A percentile compares a stretch with the other conserved stretches of the same genome.
Conservation (phyloP, 495 filamentous ascomycete genomes). For the Zalerion maritima region DNA sequence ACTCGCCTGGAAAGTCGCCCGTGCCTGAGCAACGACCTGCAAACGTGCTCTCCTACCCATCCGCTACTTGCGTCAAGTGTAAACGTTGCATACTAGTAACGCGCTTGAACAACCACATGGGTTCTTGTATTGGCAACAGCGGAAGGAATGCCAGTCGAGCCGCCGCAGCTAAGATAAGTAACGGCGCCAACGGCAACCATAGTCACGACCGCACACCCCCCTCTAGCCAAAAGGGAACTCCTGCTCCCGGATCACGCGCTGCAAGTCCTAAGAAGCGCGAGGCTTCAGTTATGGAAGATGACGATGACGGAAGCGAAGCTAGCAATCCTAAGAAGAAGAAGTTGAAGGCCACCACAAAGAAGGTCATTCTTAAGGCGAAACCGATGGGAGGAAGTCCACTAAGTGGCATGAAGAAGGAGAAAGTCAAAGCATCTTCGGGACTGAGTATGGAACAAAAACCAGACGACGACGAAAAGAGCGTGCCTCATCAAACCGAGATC, state of each 20-base stretch:
- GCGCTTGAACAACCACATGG: conserved; percentile 59
- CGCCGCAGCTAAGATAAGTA: conserved; percentile 39
- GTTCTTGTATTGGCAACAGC: conserved; percentile 63
- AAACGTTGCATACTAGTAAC: conserved; percentile 39
- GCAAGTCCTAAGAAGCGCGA: conserved; percentile 37
- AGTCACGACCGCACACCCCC: conserved; percentile 39
- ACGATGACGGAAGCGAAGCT: conserved; percentile 33
- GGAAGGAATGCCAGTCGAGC: conserved; percentile 52
- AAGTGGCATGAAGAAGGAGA: conserved; percentile 27
- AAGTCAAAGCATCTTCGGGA: conserved; percentile 25
- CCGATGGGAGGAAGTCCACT: conserved; percentile 1
- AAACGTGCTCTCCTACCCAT: conserved; percentile 49
- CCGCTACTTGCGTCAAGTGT: conserved; percentile 38
- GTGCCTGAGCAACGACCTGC: conserved; percentile 34
- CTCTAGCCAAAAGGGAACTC: conserved; percentile 45
- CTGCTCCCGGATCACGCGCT: conserved; percentile 31
- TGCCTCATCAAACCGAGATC: conserved; percentile 26
- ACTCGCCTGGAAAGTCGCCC: conserved; percentile 29
- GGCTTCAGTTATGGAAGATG: conserved; percentile 32
- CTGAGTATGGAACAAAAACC: conserved; percentile 26
- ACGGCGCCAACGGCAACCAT: conserved; percentile 30
- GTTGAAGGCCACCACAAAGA: conserved; percentile 29
- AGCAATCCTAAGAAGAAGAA: conserved; percentile 37
- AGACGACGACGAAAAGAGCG: conserved; percentile 21
- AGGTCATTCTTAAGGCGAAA: conserved; percentile 35